A percentile compares a stretch with the other conserved stretches of the same genome.
phyloP scores from a whole-genome alignment of 148 eudicot species.

The Vaccinium corymbosum region DNA sequence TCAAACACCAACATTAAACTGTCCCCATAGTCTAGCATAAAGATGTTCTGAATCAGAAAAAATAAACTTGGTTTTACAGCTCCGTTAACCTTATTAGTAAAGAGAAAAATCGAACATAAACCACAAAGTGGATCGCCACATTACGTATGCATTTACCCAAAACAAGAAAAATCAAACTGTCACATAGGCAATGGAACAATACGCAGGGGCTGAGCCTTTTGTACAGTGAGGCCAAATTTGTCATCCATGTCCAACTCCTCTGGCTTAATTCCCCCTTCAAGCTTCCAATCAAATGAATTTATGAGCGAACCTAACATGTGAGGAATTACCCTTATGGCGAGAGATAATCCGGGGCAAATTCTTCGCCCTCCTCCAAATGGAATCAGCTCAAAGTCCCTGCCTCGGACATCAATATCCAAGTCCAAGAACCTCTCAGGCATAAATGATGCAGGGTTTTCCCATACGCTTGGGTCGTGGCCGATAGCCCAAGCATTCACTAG shows the following conservation, averaged over 20 bases:
- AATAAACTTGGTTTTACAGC: neutral
- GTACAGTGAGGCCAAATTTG: neutral
- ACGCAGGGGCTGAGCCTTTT: neutral
- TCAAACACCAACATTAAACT: too few species aligned
- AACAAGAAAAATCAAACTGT: neutral
- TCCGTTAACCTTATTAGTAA: neutral
- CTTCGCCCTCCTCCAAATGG: slow-evolving; percentile 17
- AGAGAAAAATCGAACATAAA: neutral
- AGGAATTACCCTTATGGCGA: slow-evolving; percentile 10
- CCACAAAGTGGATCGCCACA: neutral
- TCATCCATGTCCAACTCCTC: slow-evolving; percentile 3
- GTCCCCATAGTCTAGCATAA: neutral
- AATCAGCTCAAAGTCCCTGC: slow-evolving; percentile 16
- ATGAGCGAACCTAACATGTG: slow-evolving; percentile 15
- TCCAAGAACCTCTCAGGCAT: slow-evolving; percentile 19
- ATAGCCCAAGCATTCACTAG: slow-evolving; percentile 12
- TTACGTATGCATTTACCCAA: neutral
- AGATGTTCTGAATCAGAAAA: too few species aligned
- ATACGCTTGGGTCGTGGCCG: slow-evolving; percentile 9
- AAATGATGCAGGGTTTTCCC: slow-evolving; percentile 3
- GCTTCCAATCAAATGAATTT: slow-evolving; percentile 12
- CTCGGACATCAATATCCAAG: slow-evolving; percentile 6
- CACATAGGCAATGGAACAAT: neutral
- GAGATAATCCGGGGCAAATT: slow-evolving; percentile 10
- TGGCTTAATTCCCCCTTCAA: neutral